Base-by-base conservation (phyloP, 768 basidiomycete genomes). In the Steccherinum ochraceum region DNA sequence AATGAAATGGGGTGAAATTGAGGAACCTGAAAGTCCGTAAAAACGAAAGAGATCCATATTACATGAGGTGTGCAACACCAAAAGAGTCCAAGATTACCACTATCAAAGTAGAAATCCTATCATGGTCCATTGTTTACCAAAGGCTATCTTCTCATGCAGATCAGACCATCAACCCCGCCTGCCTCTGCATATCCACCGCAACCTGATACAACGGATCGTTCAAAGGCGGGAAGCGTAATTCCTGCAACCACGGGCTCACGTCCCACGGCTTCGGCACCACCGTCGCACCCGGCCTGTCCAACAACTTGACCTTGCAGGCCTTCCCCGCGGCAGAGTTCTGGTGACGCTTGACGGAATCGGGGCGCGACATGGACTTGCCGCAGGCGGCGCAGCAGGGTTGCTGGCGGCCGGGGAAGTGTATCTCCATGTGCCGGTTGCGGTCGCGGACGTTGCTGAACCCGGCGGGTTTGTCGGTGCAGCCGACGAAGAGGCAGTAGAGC, bases 361-460 rank as follows among this genome's bases (percentile, higher is more conserved):
- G 16, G 18, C 41, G 41, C 5, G 10, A 10, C 41, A 43, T 18
- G 18, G 7, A 18, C n/a, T 18, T 23, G 10, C 16, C 21, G 41
- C 41, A 43, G 10, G 21, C 21, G 7, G 41, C n/a, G 21, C 41
- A 43, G 7, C 16, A 7, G 7, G 30, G 30, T 7, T 18, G n/a
- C 16, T 43, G 7, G n/a, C 41, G 41, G 21, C 19, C 21, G 7
- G n/a, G n/a, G 41, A 43, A 43, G 21, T 43, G 41, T 18, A 18
- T 43, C n/a, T 43, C 41, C 41, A 43, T 43, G 41, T 43, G 41
- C 7, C 41, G 41, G 41, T 43, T 43, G 7, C 41, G 41, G 21
- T 43, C 41, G 21, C 41, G 41, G 41, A 43, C 21, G n/a, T 43
- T 23, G 41, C 19, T 18, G 41, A 43, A 43, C 7, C 7, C 7